Conservation (phyloP, 306 rosid species). For the Prinsepia uniflora region DNA sequence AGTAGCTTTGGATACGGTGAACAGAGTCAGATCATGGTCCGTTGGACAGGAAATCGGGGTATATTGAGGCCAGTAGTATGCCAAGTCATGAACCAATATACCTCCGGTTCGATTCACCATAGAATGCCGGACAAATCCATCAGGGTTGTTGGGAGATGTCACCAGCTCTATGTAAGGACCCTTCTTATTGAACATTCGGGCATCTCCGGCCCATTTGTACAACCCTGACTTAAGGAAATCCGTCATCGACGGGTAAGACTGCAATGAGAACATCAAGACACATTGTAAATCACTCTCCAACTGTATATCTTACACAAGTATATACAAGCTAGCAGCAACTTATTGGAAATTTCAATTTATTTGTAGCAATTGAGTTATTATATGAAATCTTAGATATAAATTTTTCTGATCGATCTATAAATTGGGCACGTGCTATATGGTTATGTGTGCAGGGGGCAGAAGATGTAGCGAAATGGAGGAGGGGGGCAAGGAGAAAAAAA, state of each 20-base stretch:
- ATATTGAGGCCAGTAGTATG: constrained; percentile 95
- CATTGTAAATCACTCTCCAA: not conserved
- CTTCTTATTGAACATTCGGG: constrained; percentile 37
- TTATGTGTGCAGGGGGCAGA: not conserved
- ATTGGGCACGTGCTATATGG: constrained; percentile 10
- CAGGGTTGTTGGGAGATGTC: constrained; percentile 94
- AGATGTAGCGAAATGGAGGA: constrained; percentile 11
- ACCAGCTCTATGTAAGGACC: constrained; percentile 81
- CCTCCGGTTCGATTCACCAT: constrained; percentile 59
- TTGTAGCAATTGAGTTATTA: not conserved
- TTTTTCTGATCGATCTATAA: not conserved
- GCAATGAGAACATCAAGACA: constrained; percentile 25
- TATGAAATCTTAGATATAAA: not conserved
- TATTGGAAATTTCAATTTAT: no score
- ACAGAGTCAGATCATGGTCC: constrained; percentile 61
- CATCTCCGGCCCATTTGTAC: constrained; percentile 84
- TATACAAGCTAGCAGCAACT: not conserved
- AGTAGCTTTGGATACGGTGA: constrained; percentile 80
- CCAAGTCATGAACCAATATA: constrained; percentile 62
- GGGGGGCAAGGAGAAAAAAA: constrained; percentile 1
- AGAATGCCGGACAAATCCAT: constrained; percentile 56
- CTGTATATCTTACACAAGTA: not conserved
- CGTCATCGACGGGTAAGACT: constrained; percentile 75
- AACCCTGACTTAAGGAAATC: constrained; percentile 78
- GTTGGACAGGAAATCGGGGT: constrained; percentile 65